A percentile compares a stretch with the other conserved stretches of the same genome.
Evolutionary conservation across 108 stramenopile species (phyloP).

Genomic region (Nannochloropsis oceanica): DNA sequence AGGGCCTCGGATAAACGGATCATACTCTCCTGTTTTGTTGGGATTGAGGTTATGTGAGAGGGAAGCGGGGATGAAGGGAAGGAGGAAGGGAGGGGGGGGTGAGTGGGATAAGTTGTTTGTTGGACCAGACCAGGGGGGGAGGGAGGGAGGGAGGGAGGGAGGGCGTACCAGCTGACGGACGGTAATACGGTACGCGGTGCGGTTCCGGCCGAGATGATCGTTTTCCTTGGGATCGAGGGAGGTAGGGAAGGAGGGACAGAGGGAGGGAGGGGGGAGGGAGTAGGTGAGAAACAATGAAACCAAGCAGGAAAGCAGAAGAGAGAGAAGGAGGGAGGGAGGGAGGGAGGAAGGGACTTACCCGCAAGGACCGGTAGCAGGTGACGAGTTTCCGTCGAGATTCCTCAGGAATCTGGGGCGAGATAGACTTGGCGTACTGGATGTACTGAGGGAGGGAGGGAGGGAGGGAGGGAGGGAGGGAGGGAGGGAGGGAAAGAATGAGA

Average conservation of each 20-base stretch:
- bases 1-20: constrained; percentile 92
- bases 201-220: constrained; percentile 7
- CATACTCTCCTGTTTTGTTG: constrained; percentile 79
- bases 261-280: not conserved
- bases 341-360: not conserved
- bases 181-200: constrained; percentile 93
- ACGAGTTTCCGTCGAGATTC: not conserved
- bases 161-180: constrained; percentile 67
- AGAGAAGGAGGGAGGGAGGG: not conserved
- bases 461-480: not conserved
- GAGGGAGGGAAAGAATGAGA: constrained; percentile 2
- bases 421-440: constrained; percentile 70
- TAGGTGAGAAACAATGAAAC: not conserved
- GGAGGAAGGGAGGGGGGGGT: not conserved
- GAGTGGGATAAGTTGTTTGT: not conserved
- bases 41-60: too few species aligned
- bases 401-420: not conserved
- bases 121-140: not conserved
- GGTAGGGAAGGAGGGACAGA: not conserved
- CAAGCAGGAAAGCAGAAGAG: not conserved
- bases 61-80: not conserved
- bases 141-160: not conserved
- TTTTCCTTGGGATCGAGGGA: not conserved
- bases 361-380: not conserved
- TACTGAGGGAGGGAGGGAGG: constrained; percentile 72